Evolutionary conservation across 495 filamentous ascomycete genomes (phyloP).

Genomic region (Halenospora varia): DNA sequence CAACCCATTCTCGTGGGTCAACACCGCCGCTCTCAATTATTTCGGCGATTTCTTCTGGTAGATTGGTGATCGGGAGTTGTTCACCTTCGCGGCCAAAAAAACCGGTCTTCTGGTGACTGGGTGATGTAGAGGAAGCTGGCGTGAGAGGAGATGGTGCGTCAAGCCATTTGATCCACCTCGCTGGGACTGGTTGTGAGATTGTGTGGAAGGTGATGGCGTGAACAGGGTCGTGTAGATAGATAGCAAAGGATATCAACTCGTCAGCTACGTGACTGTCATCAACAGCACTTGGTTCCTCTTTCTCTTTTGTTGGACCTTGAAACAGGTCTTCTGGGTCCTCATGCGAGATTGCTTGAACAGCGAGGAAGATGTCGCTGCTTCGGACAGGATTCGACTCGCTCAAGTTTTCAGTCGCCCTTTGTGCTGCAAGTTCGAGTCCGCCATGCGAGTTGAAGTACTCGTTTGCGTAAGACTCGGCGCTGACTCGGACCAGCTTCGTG

Average conservation of each 20-base stretch:
- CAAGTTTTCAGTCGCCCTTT: constrained; percentile 66
- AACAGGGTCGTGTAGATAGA: constrained; percentile 90
- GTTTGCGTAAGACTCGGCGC: constrained; percentile 78
- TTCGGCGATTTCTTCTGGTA: constrained; percentile 82
- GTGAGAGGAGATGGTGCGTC: constrained; percentile 64
- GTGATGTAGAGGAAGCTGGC: constrained; percentile 27
- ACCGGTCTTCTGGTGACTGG: constrained; percentile 35
- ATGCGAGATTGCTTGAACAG: constrained; percentile 80
- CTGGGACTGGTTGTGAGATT: constrained; percentile 78
- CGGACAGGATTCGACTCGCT: constrained; percentile 85
- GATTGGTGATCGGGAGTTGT: constrained; percentile 26
- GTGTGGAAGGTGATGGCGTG: constrained; percentile 86
- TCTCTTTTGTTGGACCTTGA: constrained; percentile 42
- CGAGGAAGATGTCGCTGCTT: constrained; percentile 90
- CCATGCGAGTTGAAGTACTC: constrained; percentile 77
- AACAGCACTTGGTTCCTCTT: constrained; percentile 31
- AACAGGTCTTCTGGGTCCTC: constrained; percentile 62
- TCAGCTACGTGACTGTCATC: constrained; percentile 46
- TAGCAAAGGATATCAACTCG: constrained; percentile 69
- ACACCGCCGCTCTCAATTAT: constrained; percentile 87
- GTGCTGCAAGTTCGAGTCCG: constrained; percentile 75
- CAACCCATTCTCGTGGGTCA: constrained; percentile 93
- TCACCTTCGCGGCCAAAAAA: constrained; percentile 24
- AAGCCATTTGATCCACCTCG: constrained; percentile 86
- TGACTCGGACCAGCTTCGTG: constrained; percentile 81